Conservation (phyloP, 2,329 filamentous ascomycete species). For the Hymenotorrendiella dingleyae region DNA sequence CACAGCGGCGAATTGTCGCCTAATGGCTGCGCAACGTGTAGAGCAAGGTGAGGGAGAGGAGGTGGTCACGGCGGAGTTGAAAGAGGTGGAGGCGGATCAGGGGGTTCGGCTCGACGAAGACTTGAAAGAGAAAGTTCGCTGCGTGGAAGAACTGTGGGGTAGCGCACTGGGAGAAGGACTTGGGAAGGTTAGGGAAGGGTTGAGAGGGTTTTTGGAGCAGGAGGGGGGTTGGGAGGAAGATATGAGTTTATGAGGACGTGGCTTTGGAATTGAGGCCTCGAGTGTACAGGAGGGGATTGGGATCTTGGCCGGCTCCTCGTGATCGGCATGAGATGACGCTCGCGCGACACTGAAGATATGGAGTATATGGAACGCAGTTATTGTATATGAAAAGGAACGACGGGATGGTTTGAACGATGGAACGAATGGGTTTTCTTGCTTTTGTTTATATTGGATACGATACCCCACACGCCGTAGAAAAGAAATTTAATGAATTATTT, state of each 20-base stretch:
- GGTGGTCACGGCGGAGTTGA: slow-evolving; percentile 37
- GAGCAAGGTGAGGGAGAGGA: slow-evolving; percentile 34
- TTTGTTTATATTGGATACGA: too few species aligned
- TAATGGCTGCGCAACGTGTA: slow-evolving; percentile 58
- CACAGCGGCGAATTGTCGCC: slow-evolving; percentile 60
- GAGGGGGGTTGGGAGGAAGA: slow-evolving; percentile 71
- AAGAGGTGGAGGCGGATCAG: slow-evolving; percentile 58
- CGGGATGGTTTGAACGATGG: too few species aligned
- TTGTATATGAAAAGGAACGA: too few species aligned
- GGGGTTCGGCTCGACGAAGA: slow-evolving; percentile 71
- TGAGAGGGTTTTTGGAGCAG: slow-evolving; percentile 66
- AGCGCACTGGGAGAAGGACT: slow-evolving; percentile 79
- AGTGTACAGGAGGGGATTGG: too few species aligned
- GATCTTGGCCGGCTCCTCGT: too few species aligned
- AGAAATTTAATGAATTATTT: background rate
- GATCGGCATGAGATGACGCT: too few species aligned
- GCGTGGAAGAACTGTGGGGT: slow-evolving; percentile 87
- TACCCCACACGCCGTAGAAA: background rate
- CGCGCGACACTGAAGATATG: too few species aligned
- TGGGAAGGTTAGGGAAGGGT: slow-evolving; percentile 64
- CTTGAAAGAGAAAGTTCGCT: slow-evolving; percentile 85
- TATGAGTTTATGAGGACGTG: slow-evolving; percentile 1
- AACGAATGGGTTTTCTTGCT: too few species aligned
- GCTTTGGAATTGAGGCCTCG: background rate
- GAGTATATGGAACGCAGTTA: too few species aligned